phyloP scores from a whole-genome alignment of 2,329 filamentous ascomycete species.

The Monilinia polystroma region DNA sequence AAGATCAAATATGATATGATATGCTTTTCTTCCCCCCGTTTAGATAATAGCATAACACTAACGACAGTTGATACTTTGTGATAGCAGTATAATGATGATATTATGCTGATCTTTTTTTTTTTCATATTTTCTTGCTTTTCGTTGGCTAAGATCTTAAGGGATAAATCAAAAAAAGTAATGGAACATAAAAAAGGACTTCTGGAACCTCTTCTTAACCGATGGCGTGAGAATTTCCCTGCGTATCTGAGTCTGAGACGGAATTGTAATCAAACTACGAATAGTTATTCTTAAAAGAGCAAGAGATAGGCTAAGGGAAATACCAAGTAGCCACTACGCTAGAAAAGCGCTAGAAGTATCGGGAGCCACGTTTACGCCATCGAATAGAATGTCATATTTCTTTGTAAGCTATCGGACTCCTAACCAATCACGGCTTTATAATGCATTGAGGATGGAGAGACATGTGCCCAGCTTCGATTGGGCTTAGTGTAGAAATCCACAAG shows the following conservation, averaged over 20 bases:
- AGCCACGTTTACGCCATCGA: slow-evolving; percentile 6
- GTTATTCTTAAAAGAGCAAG: background rate
- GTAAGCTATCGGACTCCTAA: background rate
- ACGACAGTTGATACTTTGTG: background rate
- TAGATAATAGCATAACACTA: background rate
- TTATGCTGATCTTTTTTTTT: background rate
- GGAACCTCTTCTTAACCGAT: slow-evolving; percentile 2
- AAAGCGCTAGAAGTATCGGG: slow-evolving; percentile 15
- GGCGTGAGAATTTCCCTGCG: background rate
- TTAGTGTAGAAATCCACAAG: background rate
- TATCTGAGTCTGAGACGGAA: slow-evolving; percentile 13
- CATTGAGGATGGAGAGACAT: background rate
- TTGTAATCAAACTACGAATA: background rate
- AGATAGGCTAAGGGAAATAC: background rate
- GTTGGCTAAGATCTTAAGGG: background rate
- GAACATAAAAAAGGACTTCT: slow-evolving; percentile 9
- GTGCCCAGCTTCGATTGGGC: background rate
- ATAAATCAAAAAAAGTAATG: background rate
- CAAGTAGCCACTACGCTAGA: slow-evolving; percentile 2
- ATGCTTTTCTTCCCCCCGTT: background rate
- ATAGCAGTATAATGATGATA: background rate
- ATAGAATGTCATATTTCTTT: slow-evolving; percentile 3
- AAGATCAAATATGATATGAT: too few species aligned
- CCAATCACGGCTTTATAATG: background rate
- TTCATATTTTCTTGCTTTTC: background rate